Conservation (phyloP, 352 stramenopile species). For the Halophytophthora polymorphica region DNA sequence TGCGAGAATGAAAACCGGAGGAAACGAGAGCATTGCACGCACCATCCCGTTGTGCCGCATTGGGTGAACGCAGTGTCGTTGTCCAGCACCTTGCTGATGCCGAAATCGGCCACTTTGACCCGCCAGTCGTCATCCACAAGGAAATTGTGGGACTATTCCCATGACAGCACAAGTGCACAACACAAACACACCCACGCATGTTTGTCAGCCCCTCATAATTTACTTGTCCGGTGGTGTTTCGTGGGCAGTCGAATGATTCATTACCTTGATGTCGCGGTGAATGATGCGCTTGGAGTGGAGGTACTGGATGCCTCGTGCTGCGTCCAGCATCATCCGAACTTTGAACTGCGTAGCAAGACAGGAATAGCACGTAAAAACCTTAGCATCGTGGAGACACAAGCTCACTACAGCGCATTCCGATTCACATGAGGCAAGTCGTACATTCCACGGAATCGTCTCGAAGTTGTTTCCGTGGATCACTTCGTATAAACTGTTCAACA, state of each 20-base stretch:
- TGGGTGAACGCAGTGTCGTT: conserved; percentile 84
- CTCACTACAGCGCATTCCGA: background rate
- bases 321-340: conserved; percentile 89
- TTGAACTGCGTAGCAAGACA: conserved; percentile 66
- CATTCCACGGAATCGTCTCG: conserved; percentile 88
- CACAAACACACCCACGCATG: background rate
- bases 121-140: conserved; percentile 88
- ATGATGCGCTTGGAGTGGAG: conserved; percentile 87
- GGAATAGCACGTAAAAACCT: conserved; percentile 3
- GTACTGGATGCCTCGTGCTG: conserved; percentile 85
- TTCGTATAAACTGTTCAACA: conserved; percentile 68
- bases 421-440: conserved; percentile 13
- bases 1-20: background rate
- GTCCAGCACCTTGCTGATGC: conserved; percentile 88
- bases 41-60: conserved; percentile 86
- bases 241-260: background rate
- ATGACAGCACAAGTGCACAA: conserved; percentile 7
- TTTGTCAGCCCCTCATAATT: background rate
- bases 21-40: background rate
- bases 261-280: conserved; percentile 88
- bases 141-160: conserved; percentile 82
- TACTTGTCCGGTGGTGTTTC: background rate
- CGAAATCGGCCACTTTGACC: conserved; percentile 88
- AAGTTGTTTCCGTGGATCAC: conserved; percentile 90
- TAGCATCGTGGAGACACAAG: background rate